These are phyloP conservation scores for Laburnicola sp. DNA, from an alignment of 2,329 filamentous ascomycete species.

Conservation along the genomic window DNA sequence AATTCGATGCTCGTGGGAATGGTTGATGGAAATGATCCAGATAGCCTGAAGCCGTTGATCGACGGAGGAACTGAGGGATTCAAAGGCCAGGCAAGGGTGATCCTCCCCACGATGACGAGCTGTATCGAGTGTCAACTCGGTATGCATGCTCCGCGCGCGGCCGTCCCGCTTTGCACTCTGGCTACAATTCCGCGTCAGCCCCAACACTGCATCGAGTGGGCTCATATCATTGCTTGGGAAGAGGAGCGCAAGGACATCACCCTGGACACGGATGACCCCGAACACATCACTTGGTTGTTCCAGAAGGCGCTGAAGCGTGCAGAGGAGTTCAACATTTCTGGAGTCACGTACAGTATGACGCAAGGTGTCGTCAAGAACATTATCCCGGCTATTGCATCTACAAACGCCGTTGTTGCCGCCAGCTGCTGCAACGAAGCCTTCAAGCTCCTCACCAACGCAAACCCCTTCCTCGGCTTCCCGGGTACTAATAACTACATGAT, in stretches of 20 bases:
- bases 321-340: conserved; percentile 83
- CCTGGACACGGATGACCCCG: conserved; percentile 93
- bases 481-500: conserved; percentile 90
- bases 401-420: conserved; percentile 94
- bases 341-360: conserved; percentile 92
- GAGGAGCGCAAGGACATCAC: conserved; percentile 68
- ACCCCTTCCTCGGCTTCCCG: conserved; percentile 75
- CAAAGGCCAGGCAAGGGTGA: conserved; percentile 93
- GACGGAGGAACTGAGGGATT: conserved; percentile 98
- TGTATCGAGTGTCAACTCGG: conserved; percentile 98
- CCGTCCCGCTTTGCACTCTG: conserved; percentile 93
- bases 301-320: conserved; percentile 80
- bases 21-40: conserved; percentile 79
- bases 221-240: conserved; percentile 97
- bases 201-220: conserved; percentile 98
- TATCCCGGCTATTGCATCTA: conserved; percentile 96
- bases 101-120: conserved; percentile 87
- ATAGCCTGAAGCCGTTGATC: conserved; percentile 88
- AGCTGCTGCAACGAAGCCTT: conserved; percentile 96
- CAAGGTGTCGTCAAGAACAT: conserved; percentile 99
- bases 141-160: conserved; percentile 97
- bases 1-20: conserved; percentile 90
- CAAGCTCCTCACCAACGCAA: conserved; percentile 84
- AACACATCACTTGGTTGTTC: conserved; percentile 97
- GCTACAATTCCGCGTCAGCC: conserved; percentile 95